Conservation (phyloP, 2,329 filamentous ascomycete genomes). For the Onygenales sp. region DNA sequence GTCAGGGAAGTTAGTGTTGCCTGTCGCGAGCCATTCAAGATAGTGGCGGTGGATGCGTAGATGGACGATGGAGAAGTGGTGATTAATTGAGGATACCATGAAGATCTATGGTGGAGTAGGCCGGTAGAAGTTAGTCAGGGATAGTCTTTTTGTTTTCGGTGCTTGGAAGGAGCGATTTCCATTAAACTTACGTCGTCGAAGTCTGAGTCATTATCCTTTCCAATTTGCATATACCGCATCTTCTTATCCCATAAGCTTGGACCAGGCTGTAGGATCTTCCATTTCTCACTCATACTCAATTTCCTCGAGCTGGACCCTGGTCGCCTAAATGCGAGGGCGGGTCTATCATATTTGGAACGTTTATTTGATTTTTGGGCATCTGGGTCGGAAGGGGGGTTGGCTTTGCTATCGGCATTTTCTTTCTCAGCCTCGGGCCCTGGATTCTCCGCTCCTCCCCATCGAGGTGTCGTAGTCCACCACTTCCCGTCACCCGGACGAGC, state of each 20-base stretch:
- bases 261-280: conserved; percentile 44
- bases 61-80: conserved; percentile 52
- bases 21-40: conserved; percentile 44
- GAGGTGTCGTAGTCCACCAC: conserved; percentile 50
- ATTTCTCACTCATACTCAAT: conserved; percentile 40
- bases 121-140: background rate
- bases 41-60: conserved; percentile 49
- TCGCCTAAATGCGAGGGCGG: conserved; percentile 22
- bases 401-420: conserved; percentile 19
- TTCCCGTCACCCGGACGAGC: conserved; percentile 44
- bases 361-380: conserved; percentile 27
- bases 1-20: conserved; percentile 21
- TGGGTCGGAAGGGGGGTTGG: conserved; percentile 16
- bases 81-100: conserved; percentile 53
- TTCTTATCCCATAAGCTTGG: conserved; percentile 48
- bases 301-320: conserved; percentile 28
- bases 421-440: conserved; percentile 27
- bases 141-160: conserved; percentile 1
- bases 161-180: background rate
- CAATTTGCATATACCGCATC: conserved; percentile 47
- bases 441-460: conserved; percentile 45
- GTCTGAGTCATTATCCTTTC: conserved; percentile 37
- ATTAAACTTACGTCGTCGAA: conserved; percentile 45
- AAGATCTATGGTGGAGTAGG: conserved; percentile 39
- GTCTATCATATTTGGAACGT: conserved; percentile 26